Evolutionary conservation across 2,329 filamentous ascomycete genomes (phyloP).

Genomic region (Pestalotiopsis sp.): DNA sequence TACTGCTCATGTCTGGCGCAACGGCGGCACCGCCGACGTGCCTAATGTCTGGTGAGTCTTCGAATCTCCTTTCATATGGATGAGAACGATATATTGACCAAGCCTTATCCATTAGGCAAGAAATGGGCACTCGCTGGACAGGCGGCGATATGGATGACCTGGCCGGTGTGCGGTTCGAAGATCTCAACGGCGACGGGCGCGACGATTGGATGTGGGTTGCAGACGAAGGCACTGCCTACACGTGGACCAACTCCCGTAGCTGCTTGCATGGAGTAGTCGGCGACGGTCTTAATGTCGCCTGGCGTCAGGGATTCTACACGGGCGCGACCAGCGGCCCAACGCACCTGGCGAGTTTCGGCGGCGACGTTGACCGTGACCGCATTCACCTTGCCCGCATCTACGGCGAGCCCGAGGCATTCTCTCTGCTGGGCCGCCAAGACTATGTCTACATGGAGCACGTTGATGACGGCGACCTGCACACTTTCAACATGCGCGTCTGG

Average conservation of each 20-base stretch:
- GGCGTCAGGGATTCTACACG: constrained; percentile 21
- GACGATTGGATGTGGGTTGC: constrained; percentile 29
- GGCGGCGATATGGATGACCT: constrained; percentile 33
- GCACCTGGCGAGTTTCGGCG: constrained; percentile 13
- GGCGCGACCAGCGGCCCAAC: constrained; percentile 18
- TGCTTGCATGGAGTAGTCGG: constrained; percentile 19
- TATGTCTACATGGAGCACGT: constrained; percentile 24
- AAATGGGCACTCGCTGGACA: background rate
- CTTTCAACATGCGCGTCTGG: constrained; percentile 22
- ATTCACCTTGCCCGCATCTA: constrained; percentile 29
- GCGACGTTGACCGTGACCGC: constrained; percentile 12
- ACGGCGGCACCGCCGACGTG: constrained; percentile 26
- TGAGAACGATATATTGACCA: background rate
- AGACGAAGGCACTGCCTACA: constrained; percentile 20
- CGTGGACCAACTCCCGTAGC: constrained; percentile 28
- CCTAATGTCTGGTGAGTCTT: constrained; percentile 32
- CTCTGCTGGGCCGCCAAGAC: constrained; percentile 14
- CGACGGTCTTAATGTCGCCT: constrained; percentile 25
- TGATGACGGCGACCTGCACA: constrained; percentile 9
- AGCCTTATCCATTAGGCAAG: background rate
- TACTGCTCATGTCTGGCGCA: constrained; percentile 33
- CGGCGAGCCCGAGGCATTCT: constrained; percentile 16
- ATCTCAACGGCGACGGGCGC: constrained; percentile 23
- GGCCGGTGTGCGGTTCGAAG: constrained; percentile 36
- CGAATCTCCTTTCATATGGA: background rate